These are phyloP conservation scores for Ogataea henricii DNA, from an alignment of 805 yeast species.

Conservation along the genomic window DNA sequence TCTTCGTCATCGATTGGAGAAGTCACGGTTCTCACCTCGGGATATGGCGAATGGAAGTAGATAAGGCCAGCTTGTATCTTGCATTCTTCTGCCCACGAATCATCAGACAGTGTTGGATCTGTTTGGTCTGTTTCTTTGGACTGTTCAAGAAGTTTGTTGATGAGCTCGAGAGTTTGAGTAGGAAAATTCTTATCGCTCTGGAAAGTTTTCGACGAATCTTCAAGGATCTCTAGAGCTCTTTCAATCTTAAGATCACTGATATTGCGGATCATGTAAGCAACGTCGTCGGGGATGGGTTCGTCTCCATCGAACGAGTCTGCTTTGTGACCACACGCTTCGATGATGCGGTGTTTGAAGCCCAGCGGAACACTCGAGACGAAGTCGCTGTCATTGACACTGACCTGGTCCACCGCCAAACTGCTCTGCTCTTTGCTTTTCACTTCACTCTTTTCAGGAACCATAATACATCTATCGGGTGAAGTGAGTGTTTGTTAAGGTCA, in stretches of 20 bases:
- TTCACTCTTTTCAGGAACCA: not conserved
- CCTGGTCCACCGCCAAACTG: not conserved
- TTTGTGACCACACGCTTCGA: constrained; percentile 8
- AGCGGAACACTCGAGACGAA: not conserved
- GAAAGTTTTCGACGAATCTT: constrained; percentile 29
- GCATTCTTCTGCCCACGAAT: constrained; percentile 23
- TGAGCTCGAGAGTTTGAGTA: constrained; percentile 22
- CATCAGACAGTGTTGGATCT: not conserved
- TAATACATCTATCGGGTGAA: not conserved
- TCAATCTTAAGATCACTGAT: constrained; percentile 7
- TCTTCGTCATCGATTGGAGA: constrained; percentile 53
- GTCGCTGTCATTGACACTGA: not conserved
- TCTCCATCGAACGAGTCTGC: not conserved
- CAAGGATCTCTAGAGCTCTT: constrained; percentile 35
- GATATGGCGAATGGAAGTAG: constrained; percentile 55
- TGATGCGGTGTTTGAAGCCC: constrained; percentile 3
- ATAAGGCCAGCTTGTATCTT: constrained; percentile 39
- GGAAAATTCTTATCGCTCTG: constrained; percentile 38
- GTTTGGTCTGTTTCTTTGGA: not conserved
- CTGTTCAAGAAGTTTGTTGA: not conserved
- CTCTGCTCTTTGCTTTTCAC: not conserved
- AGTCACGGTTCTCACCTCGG: constrained; percentile 67
- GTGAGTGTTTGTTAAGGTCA: not conserved
- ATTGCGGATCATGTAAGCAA: constrained; percentile 10
- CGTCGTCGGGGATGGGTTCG: constrained; percentile 5